Conservation (phyloP, 1,284 basidiomycete species). For the Singerocomus inundabilis region DNA sequence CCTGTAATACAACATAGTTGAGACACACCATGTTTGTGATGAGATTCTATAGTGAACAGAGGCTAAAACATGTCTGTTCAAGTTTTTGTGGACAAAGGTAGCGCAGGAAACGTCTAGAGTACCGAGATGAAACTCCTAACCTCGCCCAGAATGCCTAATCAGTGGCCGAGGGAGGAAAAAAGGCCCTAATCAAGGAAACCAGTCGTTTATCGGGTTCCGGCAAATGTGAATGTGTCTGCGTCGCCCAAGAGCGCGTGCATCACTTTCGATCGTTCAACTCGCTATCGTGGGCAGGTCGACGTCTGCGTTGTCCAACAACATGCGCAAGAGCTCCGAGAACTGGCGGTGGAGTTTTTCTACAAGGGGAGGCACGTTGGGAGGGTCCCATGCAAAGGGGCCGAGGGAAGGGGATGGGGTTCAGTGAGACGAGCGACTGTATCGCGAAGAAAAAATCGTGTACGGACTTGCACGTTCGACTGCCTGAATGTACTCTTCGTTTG, state of each 20-base stretch:
- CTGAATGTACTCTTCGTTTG: slow-evolving; percentile 69
- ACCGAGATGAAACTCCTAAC: background rate
- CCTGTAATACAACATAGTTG: background rate
- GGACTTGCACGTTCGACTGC: slow-evolving; percentile 74
- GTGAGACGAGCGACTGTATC: too few species aligned
- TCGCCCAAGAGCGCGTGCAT: background rate
- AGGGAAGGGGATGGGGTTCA: background rate
- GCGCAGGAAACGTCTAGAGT: background rate
- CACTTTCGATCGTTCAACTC: background rate
- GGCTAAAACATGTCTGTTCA: background rate
- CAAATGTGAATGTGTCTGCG: background rate
- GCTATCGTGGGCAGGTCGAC: slow-evolving; percentile 20
- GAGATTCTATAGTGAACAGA: background rate
- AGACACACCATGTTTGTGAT: background rate
- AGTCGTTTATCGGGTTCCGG: background rate
- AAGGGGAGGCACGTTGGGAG: accelerated
- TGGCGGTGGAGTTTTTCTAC: slow-evolving; percentile 61
- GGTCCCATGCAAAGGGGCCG: background rate
- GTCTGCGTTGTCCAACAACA: slow-evolving; percentile 59
- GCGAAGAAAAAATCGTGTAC: slow-evolving; percentile 27
- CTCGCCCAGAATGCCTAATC: background rate
- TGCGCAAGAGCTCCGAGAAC: slow-evolving; percentile 56
- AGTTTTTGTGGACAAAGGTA: background rate
- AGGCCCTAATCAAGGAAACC: background rate
- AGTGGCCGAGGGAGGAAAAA: too few species aligned